Evolutionary conservation across 805 yeast species (phyloP), one percentile per base, ranked within the genome.

Genomic region (Geotrichum ghanense): DNA sequence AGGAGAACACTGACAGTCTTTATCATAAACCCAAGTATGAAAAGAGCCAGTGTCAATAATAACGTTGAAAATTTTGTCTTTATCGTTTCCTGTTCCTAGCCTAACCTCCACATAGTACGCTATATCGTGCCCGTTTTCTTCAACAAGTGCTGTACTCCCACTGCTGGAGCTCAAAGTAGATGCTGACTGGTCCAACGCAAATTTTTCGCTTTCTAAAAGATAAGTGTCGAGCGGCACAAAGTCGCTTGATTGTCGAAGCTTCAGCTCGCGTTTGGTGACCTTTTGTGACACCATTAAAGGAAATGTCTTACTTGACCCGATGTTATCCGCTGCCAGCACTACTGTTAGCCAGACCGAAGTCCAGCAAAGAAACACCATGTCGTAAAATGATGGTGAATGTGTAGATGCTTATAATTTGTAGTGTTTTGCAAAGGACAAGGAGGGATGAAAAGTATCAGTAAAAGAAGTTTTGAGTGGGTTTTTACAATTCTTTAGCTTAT

Each of bases 1-100:
- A 19, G 54, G 42, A 22, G 72, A 61, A 50, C 84, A 79, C 1
- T 75, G 66, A 62, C 85, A 79, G 34, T 70, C 60, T 1, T 67
- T 58, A 43, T 75, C 78, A 56, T 76, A 78, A 2, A 80, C 68
- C 86, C 86, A 80, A 2, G 78, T 57, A 48, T 78, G 73, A 16
- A 79, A 78, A 22, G 82, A 76, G 4, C 83, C 85, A 0, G 86
- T 80, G 59, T 80, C 86, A 16, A 80, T 62, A 17, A 80, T 67
- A 35, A 80, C 61, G 3, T 75, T 75, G 53, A 70, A 76, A 6
- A 31, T 12, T 31, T 31, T 31, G 37, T 31, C 37, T 5, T n/a
- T 31, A 12, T 16, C 16, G 10, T 31, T n/a, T 25, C 63, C 63
- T n/a, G 58, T 57, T 22, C 65, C 65, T 14, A 61, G 37, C 20